Evolutionary conservation across 1,139 yeast genomes (phyloP).

Genomic region (Pichia sp.): DNA sequence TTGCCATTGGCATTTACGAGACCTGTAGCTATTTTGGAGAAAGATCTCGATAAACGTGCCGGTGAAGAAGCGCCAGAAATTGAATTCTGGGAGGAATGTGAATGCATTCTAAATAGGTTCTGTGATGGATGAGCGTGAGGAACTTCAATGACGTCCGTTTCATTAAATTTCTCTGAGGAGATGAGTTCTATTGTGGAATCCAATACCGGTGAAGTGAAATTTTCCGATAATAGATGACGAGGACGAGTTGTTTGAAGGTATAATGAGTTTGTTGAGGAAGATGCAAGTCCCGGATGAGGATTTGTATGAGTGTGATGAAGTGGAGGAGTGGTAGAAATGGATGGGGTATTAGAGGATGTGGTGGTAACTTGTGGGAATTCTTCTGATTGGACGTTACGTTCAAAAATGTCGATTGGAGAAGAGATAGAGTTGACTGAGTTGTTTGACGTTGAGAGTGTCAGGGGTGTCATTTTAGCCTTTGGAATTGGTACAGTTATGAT

Average conservation of each 20-base stretch:
- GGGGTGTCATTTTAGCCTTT: no score
- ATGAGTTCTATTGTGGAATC: conserved; percentile 29
- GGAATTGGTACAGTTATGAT: no score
- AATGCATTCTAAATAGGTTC: conserved; percentile 3
- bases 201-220: conserved; percentile 26
- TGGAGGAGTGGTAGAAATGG: no score
- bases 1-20: no score
- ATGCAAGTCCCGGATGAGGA: no score
- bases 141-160: conserved; percentile 24
- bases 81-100: conserved; percentile 1
- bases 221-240: conserved; percentile 22
- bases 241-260: background rate
- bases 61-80: conserved; percentile 2
- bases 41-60: no score
- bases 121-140: conserved; percentile 17
- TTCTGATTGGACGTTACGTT: conserved; percentile 13
- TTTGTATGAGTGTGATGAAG: no score
- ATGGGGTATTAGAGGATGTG: no score
- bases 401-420: conserved; percentile 14
- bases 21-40: no score
- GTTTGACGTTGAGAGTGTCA: no score
- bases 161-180: conserved; percentile 14
- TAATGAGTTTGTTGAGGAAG: background rate
- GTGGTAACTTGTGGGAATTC: no score
- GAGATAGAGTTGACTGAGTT: no score